Evolutionary conservation across 2,329 filamentous ascomycete genomes (phyloP).

Genomic region (Penicillium sp.): DNA sequence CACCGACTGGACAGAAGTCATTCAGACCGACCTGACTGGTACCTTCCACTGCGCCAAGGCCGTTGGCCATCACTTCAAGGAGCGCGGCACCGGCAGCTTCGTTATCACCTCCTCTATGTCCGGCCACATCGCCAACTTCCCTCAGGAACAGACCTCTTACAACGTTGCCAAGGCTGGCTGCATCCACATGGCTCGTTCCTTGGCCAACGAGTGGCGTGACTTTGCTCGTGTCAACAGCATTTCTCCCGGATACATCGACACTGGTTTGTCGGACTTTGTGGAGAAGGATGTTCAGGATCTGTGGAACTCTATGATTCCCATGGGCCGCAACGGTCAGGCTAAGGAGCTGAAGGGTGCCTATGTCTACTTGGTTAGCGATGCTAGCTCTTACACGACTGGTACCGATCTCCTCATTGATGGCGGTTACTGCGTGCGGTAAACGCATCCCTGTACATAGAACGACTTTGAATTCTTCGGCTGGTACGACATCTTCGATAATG

Average conservation of each 20-base stretch:
- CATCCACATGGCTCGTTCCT: constrained; percentile 62
- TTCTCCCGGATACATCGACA: constrained; percentile 68
- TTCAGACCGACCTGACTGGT: constrained; percentile 84
- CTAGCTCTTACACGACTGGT: constrained; percentile 52
- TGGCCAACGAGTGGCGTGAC: constrained; percentile 69
- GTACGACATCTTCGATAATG: not conserved
- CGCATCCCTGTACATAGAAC: constrained; percentile 7
- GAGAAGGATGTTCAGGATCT: constrained; percentile 57
- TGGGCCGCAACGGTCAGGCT: constrained; percentile 62
- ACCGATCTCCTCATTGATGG: constrained; percentile 51
- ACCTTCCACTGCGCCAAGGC: constrained; percentile 83
- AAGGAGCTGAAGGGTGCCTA: constrained; percentile 65
- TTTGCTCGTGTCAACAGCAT: constrained; percentile 69
- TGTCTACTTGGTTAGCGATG: constrained; percentile 50
- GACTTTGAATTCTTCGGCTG: not conserved
- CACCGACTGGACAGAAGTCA: constrained; percentile 72
- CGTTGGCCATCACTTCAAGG: constrained; percentile 75
- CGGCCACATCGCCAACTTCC: constrained; percentile 56
- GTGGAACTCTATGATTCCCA: constrained; percentile 61
- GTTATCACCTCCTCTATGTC: constrained; percentile 67
- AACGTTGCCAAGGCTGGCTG: constrained; percentile 67
- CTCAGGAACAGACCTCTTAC: constrained; percentile 67
- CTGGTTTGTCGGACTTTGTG: constrained; percentile 65
- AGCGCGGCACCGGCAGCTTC: constrained; percentile 63
- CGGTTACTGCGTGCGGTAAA: constrained; percentile 48